Percentiles rank a stretch among this genome's conserved stretches.
Evolutionary conservation across 129 eudicot species (phyloP).

Genomic region (Arctium minus): DNA sequence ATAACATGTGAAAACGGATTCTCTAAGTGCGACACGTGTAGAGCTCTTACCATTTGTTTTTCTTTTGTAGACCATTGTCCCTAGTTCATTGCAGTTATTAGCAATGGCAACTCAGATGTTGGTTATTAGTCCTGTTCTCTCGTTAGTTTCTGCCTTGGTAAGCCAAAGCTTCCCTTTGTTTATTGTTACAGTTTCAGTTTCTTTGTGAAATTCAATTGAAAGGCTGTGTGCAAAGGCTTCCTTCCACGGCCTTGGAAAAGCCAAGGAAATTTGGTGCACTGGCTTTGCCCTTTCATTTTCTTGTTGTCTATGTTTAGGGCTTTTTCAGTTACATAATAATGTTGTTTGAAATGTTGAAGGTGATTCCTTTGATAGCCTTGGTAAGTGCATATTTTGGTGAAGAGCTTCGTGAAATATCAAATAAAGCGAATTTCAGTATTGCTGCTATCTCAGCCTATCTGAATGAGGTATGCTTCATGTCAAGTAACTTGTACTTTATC

Average conservation of each 20-base stretch:
- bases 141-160: slow-evolving; percentile 78
- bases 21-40: not conserved
- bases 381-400: slow-evolving; percentile 66
- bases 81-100: slow-evolving; percentile 70
- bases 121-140: slow-evolving; percentile 67
- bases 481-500: not conserved
- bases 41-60: slow-evolving; percentile 7
- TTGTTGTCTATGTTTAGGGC: not conserved
- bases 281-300: not conserved
- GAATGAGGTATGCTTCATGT: slow-evolving; percentile 62
- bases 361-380: slow-evolving; percentile 69
- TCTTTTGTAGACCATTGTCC: slow-evolving; percentile 60
- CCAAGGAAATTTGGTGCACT: slow-evolving; percentile 4
- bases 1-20: not conserved
- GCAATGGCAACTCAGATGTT: slow-evolving; percentile 94
- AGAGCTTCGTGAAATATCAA: slow-evolving; percentile 73
- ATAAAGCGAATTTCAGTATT: slow-evolving; percentile 61
- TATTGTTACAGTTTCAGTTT: slow-evolving; percentile 7
- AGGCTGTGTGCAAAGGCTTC: not conserved
- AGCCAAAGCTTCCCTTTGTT: slow-evolving; percentile 22
- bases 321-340: slow-evolving; percentile 4
- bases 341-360: slow-evolving; percentile 40
- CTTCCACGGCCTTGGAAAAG: not conserved
- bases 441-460: slow-evolving; percentile 84
- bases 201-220: not conserved